These are phyloP conservation scores for Gracilaria domingensis DNA, from an alignment of 23 red algal genomes.

Conservation along the genomic window DNA sequence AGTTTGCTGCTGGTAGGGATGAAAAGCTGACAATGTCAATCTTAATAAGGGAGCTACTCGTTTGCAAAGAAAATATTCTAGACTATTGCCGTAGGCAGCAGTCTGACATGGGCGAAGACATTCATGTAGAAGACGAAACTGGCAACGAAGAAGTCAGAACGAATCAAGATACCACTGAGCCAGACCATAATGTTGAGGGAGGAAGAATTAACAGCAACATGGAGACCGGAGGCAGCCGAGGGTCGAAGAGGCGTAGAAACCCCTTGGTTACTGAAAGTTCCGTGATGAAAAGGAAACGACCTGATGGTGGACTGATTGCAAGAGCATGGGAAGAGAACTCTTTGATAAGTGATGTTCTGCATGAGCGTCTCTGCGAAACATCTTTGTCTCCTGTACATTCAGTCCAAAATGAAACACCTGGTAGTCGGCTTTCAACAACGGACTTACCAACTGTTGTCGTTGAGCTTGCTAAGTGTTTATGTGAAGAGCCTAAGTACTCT, in stretches of 20 bases:
- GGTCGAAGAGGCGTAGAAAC: neutral
- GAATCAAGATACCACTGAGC: neutral
- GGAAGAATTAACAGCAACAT: too few species aligned
- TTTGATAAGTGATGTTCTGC: neutral
- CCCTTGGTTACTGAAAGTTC: neutral
- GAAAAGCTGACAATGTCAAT: slow-evolving; percentile 25
- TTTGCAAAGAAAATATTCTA: neutral
- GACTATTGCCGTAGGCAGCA: neutral
- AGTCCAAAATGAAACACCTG: neutral
- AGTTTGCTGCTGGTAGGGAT: slow-evolving; percentile 12
- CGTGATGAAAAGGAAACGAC: neutral
- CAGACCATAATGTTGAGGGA: neutral
- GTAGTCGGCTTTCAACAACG: neutral
- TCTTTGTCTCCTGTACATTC: neutral
- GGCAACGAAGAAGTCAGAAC: slow-evolving; percentile 7
- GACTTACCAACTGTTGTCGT: slow-evolving; percentile 42
- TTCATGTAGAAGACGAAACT: neutral
- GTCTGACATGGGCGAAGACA: neutral
- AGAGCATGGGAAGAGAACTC: neutral
- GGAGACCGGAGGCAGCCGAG: neutral
- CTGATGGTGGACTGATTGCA: neutral
- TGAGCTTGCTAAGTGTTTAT: slow-evolving; percentile 8
- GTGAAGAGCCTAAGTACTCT: slow-evolving; percentile 28
- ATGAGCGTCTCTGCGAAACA: neutral
- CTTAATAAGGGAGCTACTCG: slow-evolving; percentile 2